Conservation (phyloP, 805 yeast genomes). For the Saturnispora bothae region DNA sequence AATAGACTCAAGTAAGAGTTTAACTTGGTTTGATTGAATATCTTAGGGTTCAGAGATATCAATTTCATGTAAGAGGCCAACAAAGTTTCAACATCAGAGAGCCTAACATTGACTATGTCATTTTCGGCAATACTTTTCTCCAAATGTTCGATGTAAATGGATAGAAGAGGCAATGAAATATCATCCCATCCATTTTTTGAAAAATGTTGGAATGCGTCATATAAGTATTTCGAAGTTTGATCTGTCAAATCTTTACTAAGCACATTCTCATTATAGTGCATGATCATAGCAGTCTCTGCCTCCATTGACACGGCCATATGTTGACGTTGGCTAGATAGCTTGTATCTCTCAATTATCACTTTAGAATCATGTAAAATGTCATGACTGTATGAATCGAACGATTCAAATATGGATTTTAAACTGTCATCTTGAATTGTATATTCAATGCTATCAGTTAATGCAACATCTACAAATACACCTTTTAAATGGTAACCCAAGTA, state of each 20-base stretch:
- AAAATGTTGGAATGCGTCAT: conserved; percentile 60
- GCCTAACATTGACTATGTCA: conserved; percentile 9
- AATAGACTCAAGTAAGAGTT: neutral
- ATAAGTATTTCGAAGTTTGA: conserved; percentile 53
- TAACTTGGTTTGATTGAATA: conserved; percentile 2
- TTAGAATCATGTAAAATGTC: conserved; percentile 46
- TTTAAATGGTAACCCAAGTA: conserved; percentile 22
- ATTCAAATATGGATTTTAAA: conserved; percentile 20
- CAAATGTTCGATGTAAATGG: conserved; percentile 60
- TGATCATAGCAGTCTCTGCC: conserved; percentile 63
- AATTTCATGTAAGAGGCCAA: conserved; percentile 19
- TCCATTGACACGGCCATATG: conserved; percentile 66
- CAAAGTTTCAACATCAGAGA: conserved; percentile 28
- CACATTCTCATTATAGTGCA: conserved; percentile 34
- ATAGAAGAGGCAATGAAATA: conserved; percentile 57
- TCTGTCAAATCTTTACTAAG: conserved; percentile 20
- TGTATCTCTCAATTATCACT: conserved; percentile 42
- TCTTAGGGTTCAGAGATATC: conserved; percentile 3
- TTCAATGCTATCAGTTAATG: neutral
- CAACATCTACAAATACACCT: conserved; percentile 20
- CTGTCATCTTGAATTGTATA: conserved; percentile 14
- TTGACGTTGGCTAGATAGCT: conserved; percentile 38
- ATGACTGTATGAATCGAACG: conserved; percentile 28
- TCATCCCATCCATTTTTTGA: conserved; percentile 62
- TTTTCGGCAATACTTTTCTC: conserved; percentile 27